Base-by-base conservation (phyloP, 2,329 filamentous ascomycete species). In the Hymenoscyphus infarciens region DNA sequence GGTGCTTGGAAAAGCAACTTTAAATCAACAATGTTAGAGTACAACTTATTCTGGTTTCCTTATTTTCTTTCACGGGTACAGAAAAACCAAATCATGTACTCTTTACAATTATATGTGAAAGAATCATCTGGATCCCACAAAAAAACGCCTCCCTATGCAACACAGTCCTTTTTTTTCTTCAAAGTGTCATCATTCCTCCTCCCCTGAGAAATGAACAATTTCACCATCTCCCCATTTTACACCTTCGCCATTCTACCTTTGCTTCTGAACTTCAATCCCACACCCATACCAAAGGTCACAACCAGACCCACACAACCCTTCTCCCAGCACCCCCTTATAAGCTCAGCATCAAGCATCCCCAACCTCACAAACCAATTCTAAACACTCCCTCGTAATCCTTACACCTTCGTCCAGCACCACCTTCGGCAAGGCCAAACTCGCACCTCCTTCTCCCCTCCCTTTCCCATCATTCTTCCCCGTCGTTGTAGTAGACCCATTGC, bases 361-460 rank as follows among this genome's bases (percentile, higher is more conserved):
- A 35, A 74, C 65, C 59, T 74, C 72, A 65, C 72, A 73, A 72
- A 75, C 72, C 38, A 61, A 53, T 66, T 87, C 84, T 52, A 88
- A 76, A 66, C 81, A 81, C 68, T 87, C 84, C 63, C 81, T 78
- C 31, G 85, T 85, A 35, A 83, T 77, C 66, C 80, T 80, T n/a
- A 88, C 76, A 4, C 85, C 84, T 67, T 89, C 83, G 29, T 87
- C 83, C 15, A 88, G 75, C n/a, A 87, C 84, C 2, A 77, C 72
- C 61, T 81, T 78, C 13, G 87, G 86, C 52, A 89, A 74, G 35
- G 85, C 86, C 15, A 88, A 78, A 67, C 74, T 79, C 19, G 56
- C 58, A 4, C 69, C 68, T 7, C 55, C 66, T 58, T 64, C 63
- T 19, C 68, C 68, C 27, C 45, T 61, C 56, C 13, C 42, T 61